Evolutionary conservation across 345 rosid genomes (phyloP), one percentile per base, ranked within the genome.

Genomic region (Linum tenue): DNA sequence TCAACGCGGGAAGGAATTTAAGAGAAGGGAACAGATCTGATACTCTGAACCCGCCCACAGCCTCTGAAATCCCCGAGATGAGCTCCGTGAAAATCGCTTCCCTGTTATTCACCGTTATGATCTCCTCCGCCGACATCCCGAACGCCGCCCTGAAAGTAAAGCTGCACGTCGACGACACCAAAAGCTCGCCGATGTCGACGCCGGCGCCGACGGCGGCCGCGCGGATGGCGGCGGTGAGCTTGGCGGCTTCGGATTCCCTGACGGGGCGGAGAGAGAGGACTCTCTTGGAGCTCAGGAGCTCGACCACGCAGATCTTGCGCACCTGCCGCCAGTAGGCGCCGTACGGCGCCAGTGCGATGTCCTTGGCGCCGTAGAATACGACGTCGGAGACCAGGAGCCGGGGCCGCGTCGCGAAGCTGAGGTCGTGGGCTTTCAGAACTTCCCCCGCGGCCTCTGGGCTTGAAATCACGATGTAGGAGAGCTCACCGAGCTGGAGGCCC

Each of bases 371-470:
- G 37, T 67, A 67, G 14, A 39, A 50, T 6, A 55, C 2, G 4
- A 68, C 14, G 0, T 22, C 10, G 0, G 51, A 38, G 11, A 50
- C 59, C 7, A 68, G 71, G 40, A 60, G 37, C 51, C 5, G 5
- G 4, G 65, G 71, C 51, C 71, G 37, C 22, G 50, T 31, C 16
- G 53, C 37, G 36, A 68, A 68, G 22, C 15, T 17, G 15, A 68
- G 39, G 12, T 69, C 71, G 7, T 61, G 66, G 37, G 72, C 61
- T 68, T 68, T 68, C 72, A 61, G 60, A 0, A 68, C 60, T 31
- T 60, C 53, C 55, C 22, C 62, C 7, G 72, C 66, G 15, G 15
- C 15, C 53, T 68, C 61, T 10, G 66, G 66, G 55, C 65, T 50
- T n/a, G 72, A 68, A 12, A 68, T 41, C 0, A 68, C 15, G 8